Evolutionary conservation across 768 basidiomycete species (phyloP).

Genomic region (Lactarius hengduanensis): DNA sequence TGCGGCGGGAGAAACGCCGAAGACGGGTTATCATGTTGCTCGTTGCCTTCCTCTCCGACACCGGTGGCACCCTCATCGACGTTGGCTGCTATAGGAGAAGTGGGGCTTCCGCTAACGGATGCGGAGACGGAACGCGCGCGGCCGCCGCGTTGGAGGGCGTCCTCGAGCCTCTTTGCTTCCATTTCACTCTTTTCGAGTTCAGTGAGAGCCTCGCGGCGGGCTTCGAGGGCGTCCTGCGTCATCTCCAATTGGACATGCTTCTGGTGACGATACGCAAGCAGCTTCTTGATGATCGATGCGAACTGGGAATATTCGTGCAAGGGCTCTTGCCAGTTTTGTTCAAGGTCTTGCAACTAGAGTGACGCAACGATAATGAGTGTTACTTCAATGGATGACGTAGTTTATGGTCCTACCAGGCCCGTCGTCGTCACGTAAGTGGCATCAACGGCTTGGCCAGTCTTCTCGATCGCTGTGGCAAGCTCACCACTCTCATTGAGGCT

Average conservation of each 20-base stretch:
- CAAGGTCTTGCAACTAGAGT: conserved; percentile 83
- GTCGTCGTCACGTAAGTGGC: conserved; percentile 91
- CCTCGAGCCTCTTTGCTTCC: conserved; percentile 86
- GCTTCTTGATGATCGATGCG: conserved; percentile 88
- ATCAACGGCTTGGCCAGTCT: conserved; percentile 95
- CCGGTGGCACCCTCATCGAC: background rate
- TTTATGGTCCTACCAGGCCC: conserved; percentile 59
- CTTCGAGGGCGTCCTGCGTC: conserved; percentile 87
- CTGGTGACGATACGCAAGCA: conserved; percentile 93
- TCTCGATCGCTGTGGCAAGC: conserved; percentile 85
- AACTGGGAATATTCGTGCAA: conserved; percentile 96
- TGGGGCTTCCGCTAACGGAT: background rate
- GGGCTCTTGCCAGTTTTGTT: conserved; percentile 94
- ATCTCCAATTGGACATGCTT: conserved; percentile 98
- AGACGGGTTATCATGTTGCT: conserved; percentile 36
- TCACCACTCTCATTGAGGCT: conserved; percentile 79
- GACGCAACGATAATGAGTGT: conserved; percentile 6
- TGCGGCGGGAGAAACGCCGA: conserved; percentile 68
- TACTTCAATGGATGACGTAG: background rate
- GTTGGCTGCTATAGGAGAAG: conserved; percentile 2
- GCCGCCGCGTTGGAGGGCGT: conserved; percentile 72
- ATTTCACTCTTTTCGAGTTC: conserved; percentile 91
- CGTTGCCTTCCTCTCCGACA: conserved; percentile 28
- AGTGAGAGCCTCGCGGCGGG: conserved; percentile 79
- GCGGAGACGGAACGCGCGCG: conserved; percentile 36